Base-by-base conservation (phyloP, 768 basidiomycete genomes). In the Tylopilus sp. region DNA sequence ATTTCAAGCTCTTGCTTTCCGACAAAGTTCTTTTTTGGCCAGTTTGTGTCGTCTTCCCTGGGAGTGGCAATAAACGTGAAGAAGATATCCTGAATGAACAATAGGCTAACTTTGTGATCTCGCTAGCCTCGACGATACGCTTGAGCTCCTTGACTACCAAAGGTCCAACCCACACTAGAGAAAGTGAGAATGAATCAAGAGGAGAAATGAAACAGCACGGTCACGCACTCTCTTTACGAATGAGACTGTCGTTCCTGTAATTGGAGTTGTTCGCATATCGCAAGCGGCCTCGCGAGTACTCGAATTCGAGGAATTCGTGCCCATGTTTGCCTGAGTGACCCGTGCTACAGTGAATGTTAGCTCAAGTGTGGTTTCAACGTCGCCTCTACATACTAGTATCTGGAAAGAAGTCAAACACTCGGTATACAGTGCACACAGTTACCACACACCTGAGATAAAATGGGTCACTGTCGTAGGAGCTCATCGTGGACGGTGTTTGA, bases 231-330 rank as follows among this genome's bases (percentile, higher is more conserved):
- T 99, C 97, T 90, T 98, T 98, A 55, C 95, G 83, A 67, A 99
- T 98, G 44, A 99, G 75, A 69, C 87, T 89, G 73, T 99, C 97
- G 62, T 98, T 98, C 28, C 97, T 77, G 73, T 99, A 99, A 72
- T 99, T 99, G 10, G 95, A 98, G 77, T 98, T 98, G 77, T 98
- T 95, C 55, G 97, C 97, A 69, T 98, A 99, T 59, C 97, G 83
- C 49, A 98, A 79, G 58, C 95, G 86, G 35, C 95, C 95, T 75
- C 95, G 91, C 13, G 91, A 88, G 74, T 98, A 98, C 70, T 98
- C 95, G 63, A 98, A 99, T 69, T 99, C 95, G 41, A 99, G 79
- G 69, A 98, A 98, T 69, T 97, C 94, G 73, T 97, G 94, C 20
- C 93, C 95, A 63, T 95, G 94, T 69, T 94, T 94, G 54, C 95